Percentiles rank a stretch among this genome's conserved stretches.
Conservation (phyloP, 1,284 basidiomycete species). For the Bondarzewia mesenterica region DNA sequence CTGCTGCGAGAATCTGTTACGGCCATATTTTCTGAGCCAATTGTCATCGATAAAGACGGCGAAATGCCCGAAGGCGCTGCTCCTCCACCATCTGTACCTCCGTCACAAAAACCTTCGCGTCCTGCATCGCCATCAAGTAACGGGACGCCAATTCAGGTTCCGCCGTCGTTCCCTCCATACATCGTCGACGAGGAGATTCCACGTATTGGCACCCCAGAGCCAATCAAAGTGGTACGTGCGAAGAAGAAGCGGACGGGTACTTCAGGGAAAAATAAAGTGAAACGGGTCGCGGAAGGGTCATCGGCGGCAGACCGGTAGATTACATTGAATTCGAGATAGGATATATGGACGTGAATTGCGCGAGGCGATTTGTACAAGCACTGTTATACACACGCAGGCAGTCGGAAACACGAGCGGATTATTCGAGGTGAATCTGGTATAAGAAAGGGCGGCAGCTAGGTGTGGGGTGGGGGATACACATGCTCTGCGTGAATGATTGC, state of each 20-base stretch:
- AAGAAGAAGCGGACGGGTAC: conserved; percentile 59
- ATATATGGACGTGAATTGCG: neutral
- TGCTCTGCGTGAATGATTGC: neutral
- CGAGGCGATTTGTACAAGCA: too few relatives aligned
- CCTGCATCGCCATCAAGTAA: conserved; percentile 15
- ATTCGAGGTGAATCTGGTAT: neutral
- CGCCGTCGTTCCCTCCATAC: conserved; percentile 51
- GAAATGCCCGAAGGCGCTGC: conserved; percentile 71
- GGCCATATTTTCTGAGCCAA: conserved; percentile 22
- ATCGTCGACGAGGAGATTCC: conserved; percentile 39
- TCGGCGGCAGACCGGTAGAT: too few relatives aligned
- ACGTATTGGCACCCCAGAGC: conserved; percentile 48
- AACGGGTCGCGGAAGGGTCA: neutral
- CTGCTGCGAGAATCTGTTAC: conserved; percentile 19
- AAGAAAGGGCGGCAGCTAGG: too few relatives aligned
- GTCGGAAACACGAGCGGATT: neutral
- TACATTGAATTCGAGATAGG: neutral
- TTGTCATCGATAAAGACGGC: conserved; percentile 69
- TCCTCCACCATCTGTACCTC: conserved; percentile 11
- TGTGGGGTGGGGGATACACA: neutral
- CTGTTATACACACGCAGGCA: neutral
- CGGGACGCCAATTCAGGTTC: conserved; percentile 18
- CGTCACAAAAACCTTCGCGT: conserved; percentile 15
- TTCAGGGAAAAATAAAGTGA: conserved; percentile 49
- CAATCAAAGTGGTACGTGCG: conserved; percentile 65